These are phyloP conservation scores for Pythium aquatile DNA, from an alignment of 352 stramenopile species.

Conservation along the genomic window DNA sequence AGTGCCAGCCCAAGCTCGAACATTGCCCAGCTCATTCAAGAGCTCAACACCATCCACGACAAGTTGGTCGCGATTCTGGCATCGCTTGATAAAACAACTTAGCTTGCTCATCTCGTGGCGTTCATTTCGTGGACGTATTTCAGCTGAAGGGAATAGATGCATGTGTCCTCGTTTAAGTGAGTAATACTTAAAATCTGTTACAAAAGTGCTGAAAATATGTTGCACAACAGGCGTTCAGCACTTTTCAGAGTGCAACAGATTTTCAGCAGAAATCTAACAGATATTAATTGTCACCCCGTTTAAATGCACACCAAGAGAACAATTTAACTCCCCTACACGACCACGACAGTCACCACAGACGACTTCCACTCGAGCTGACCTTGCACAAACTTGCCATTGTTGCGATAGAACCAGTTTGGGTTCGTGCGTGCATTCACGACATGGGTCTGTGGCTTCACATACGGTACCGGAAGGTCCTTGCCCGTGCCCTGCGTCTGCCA, in stretches of 20 bases:
- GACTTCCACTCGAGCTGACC: conserved; percentile 66
- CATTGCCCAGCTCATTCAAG: not conserved
- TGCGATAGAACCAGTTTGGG: conserved; percentile 36
- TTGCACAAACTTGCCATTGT: conserved; percentile 57
- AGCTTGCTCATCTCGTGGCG: not conserved
- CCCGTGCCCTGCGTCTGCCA: conserved; percentile 53
- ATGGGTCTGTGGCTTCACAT: conserved; percentile 66
- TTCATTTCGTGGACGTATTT: not conserved
- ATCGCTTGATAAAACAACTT: not conserved
- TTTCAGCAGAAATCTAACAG: not conserved
- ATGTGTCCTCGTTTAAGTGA: too few relatives aligned
- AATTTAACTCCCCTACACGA: not conserved
- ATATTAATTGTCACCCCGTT: not conserved
- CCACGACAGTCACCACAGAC: conserved; percentile 22
- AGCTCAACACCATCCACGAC: not conserved
- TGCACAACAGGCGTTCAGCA: not conserved
- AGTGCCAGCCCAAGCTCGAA: not conserved
- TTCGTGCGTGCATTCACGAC: conserved; percentile 75
- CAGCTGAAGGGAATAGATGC: too few relatives aligned
- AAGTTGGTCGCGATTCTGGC: not conserved
- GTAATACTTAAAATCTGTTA: too few relatives aligned
- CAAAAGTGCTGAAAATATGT: too few relatives aligned
- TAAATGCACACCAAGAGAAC: not conserved
- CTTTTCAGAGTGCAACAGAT: not conserved
- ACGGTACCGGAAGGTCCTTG: conserved; percentile 33